Conservation (phyloP, 805 yeast genomes). For the Ogataea methylovora region DNA sequence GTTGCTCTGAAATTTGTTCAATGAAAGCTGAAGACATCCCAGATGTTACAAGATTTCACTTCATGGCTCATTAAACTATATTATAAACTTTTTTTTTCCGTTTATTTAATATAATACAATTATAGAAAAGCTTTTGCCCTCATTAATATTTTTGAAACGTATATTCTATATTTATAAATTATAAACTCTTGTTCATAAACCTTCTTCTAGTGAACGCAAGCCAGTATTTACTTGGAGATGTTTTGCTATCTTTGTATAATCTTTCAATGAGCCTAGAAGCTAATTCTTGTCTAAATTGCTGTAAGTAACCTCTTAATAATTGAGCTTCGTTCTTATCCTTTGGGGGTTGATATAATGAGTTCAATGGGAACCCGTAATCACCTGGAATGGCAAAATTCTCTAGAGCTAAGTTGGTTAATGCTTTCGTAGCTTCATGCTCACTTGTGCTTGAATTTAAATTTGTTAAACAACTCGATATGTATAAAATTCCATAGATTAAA, state of each 20-base stretch:
- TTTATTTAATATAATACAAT: not conserved
- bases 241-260: conserved; percentile 53
- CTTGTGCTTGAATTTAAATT: conserved; percentile 43
- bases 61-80: conserved; percentile 5
- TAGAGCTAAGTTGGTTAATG: conserved; percentile 77
- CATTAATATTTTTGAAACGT: not conserved
- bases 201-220: conserved; percentile 89
- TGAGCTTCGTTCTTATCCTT: conserved; percentile 69
- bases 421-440: conserved; percentile 52
- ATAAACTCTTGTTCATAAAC: conserved; percentile 89
- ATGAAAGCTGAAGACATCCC: conserved; percentile 11
- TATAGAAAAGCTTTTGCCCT: too few relatives aligned
- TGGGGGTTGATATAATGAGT: conserved; percentile 70
- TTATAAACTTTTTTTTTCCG: not conserved
- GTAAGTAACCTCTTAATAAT: conserved; percentile 69
- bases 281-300: conserved; percentile 93
- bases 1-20: conserved; percentile 9
- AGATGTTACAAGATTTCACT: conserved; percentile 11
- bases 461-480: conserved; percentile 76
- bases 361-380: conserved; percentile 89
- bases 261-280: conserved; percentile 71
- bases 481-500: conserved; percentile 87
- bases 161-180: not conserved
- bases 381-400: conserved; percentile 93
- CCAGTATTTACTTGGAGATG: conserved; percentile 85